Percentiles rank a stretch among this genome's conserved stretches.
These are phyloP conservation scores for Kodamaea arcana DNA, from an alignment of 1,139 yeast species.

Conservation along the genomic window DNA sequence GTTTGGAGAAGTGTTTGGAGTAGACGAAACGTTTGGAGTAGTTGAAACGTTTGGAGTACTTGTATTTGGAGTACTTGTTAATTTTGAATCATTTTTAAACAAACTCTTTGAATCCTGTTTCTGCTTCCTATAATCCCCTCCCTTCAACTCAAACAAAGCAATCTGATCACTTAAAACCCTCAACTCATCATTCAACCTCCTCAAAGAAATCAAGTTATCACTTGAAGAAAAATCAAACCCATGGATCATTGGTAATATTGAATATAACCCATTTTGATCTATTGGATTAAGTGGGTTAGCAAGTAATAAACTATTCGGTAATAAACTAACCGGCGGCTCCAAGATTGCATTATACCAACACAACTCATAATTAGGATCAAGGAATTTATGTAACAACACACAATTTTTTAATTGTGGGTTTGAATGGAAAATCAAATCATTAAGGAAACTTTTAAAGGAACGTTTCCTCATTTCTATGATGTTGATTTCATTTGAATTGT, in stretches of 20 bases:
- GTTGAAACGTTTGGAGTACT: too few relatives aligned
- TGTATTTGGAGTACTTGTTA: too few relatives aligned
- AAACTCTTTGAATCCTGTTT: slow-evolving; percentile 4
- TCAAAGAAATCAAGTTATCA: slow-evolving; percentile 32
- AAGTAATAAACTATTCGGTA: slow-evolving; percentile 38
- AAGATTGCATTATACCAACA: slow-evolving; percentile 46
- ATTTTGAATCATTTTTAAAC: too few relatives aligned
- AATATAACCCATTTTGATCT: slow-evolving; percentile 44
- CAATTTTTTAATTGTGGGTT: slow-evolving; percentile 25
- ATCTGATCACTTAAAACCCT: slow-evolving; percentile 33
- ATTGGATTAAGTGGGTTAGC: slow-evolving; percentile 45
- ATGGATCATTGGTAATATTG: slow-evolving; percentile 36
- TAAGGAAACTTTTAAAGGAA: slow-evolving; percentile 34
- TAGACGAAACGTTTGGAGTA: too few relatives aligned
- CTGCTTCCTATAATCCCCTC: slow-evolving; percentile 11
- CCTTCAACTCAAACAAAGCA: slow-evolving; percentile 29
- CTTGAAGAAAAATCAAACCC: slow-evolving; percentile 33
- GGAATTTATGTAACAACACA: slow-evolving; percentile 37
- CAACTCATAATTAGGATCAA: slow-evolving; percentile 47
- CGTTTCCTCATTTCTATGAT: slow-evolving; percentile 43
- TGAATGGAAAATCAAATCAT: slow-evolving; percentile 32
- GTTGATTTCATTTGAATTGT: slow-evolving; percentile 33
- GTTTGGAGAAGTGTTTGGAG: too few relatives aligned
- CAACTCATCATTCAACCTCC: slow-evolving; percentile 36
- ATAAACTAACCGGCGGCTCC: slow-evolving; percentile 42